Evolutionary conservation across 306 rosid genomes (phyloP), one percentile per base, ranked within the genome.

Genomic region (Albizia julibrissin): DNA sequence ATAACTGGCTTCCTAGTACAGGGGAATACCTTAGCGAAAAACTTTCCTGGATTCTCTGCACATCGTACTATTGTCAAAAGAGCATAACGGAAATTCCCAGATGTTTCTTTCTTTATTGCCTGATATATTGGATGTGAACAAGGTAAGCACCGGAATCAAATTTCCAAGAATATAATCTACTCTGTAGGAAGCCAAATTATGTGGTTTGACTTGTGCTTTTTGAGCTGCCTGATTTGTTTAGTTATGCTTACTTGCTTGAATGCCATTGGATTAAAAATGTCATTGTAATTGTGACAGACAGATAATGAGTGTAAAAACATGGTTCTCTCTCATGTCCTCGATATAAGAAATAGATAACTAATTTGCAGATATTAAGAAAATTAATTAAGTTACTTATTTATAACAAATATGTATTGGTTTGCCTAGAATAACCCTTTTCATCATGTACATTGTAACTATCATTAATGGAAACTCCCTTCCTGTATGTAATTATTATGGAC

Each of bases 71-170:
- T 91, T 68, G 94, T 87, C 79, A 84, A 13, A 74, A 94, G 98
- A 65, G 91, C 95, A 43, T 74, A 58, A 76, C 78, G 88, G 40
- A 94, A 92, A 54, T 71, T 26, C 44, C 97, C 97, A 0, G 94
- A 90, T 10, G 97, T 91, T 87, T 94, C 97, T 2, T 88, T 90
- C 87, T 86, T 90, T 22, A 92, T 42, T 12, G 89, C 94, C 93
- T 94, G 88, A 81, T 21, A 85, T 27, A 43, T 43, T 43, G 44
- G 15, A 46, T 65, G 73, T 68, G 67, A 66, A 27, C 68, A 44
- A 74, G 78, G 31, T 78, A 74, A 88, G 89, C 47, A 47, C 77
- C 72, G 8, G 68, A 79, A 42, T 16, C 33, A 22, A 12, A 24
- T 47, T 52, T 50, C 11, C 70, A 50, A 39, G 81, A 44, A 56